Base-by-base conservation (phyloP, 177 flowering plant species). In the Vitis hybrid region DNA sequence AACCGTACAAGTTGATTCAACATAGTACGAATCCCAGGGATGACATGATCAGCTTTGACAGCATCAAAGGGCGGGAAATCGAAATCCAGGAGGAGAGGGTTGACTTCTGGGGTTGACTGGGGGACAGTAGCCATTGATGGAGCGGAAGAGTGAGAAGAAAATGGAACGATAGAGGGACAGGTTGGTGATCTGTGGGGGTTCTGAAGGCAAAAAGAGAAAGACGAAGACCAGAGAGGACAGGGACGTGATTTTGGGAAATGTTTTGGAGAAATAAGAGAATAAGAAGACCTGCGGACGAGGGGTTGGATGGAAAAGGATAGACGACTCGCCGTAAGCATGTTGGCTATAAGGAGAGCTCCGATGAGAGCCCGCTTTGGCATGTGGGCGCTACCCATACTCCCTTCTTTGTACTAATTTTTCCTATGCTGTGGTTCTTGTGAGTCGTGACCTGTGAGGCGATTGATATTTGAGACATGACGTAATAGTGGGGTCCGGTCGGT, bases 41-140 rank as follows among this genome's bases (percentile, higher is more conserved):
- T 85, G n/a, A 96, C 97, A 70, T 93, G 97, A 56, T 83, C 68
- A 73, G 97, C 83, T 18, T 84, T 79, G 66, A 96, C 87, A 26
- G 71, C 83, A 75, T 93, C 94, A 71, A 87, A 96, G 1, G 97
- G 98, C 0, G 98, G 98, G 64, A 93, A 96, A 3, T 80, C 82
- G 63, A 92, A 93, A 58, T 89, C 89, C 59, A 70, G 77, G 72
- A 93, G 67, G 6, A 96, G 82, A 53, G 97, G 97, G 73, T 96
- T 90, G 50, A 65, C 52, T 4, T 50, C 72, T 50, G 55, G 10
- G 56, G 62, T 18, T 12, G 72, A 51, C 4, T 60, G 1, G 9
- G 63, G 52, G 26, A 74, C 67, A 11, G 76, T 11, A 26, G 81
- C 82, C 80, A 75, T 73, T 2, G 76, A 65, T 2, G 72, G 71